Base-by-base conservation (phyloP, 1,284 basidiomycete species). In the Taiwanofungus camphoratus region DNA sequence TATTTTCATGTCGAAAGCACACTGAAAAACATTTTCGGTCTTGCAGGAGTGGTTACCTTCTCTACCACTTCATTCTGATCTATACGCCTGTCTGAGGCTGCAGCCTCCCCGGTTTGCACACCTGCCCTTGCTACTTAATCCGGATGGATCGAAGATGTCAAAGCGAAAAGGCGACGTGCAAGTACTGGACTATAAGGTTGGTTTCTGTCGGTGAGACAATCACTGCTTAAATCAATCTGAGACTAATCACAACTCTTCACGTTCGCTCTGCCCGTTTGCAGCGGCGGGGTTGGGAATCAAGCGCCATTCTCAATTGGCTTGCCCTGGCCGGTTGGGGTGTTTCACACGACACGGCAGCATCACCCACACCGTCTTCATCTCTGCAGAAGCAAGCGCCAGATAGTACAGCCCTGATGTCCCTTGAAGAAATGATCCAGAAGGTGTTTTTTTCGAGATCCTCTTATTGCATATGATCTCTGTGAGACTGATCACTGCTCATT, bases 41-140 rank as follows among this genome's bases (percentile, higher is more conserved):
- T 4, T 32, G 18, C 42, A 93, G 85, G 95, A 99, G 76, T 99
- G 96, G 96, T 73, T 98, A 1, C 87, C 92, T 0, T 96, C 92
- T 1, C 74, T 95, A n/a, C 89, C 92, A 0, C 78, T 96, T 30
- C 95, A 99, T 62, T 74, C 97, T 11, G 86, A 91, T 53, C 68
- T 99, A 12, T 99, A 98, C 59, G 71, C 82, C 3, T 83, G 84
- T 3, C 75, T 99, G 5, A 78, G 74, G 0, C 69, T 92, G 36
- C 53, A 66, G 3, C 76, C 87, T 0, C 96, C 96, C 0, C 62
- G 77, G 46, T 99, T 94, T 52, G 95, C 84, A 0, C 96, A 99
- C 61, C 70, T 99, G 3, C 95, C 95, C 0, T 73, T 99, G 24
- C 69, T 99, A 0, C 72, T 96, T 27, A 98, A 98, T 57, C 70